Conservation (phyloP, 345 rosid genomes). For the Fremontodendron californicum region DNA sequence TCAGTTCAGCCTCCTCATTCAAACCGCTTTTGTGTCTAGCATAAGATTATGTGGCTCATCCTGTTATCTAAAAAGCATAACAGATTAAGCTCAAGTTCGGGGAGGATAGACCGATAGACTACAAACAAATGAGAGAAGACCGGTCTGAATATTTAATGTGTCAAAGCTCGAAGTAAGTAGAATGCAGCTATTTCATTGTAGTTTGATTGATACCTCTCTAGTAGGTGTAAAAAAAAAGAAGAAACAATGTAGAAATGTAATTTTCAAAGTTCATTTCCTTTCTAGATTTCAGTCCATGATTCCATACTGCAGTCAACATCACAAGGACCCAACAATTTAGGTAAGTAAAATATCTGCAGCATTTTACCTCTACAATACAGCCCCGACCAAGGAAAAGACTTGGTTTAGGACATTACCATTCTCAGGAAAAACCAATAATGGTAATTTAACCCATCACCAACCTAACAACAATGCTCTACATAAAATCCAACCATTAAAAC, state of each 20-base stretch:
- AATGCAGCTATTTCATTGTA: neutral
- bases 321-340: slow-evolving; percentile 18
- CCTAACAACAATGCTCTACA: slow-evolving; percentile 20
- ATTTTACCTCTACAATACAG: slow-evolving; percentile 15
- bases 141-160: neutral
- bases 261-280: slow-evolving; percentile 3
- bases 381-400: neutral
- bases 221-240: neutral
- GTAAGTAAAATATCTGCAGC: slow-evolving; percentile 11
- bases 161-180: neutral
- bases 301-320: slow-evolving; percentile 18
- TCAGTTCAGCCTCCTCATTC: neutral
- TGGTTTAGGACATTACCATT: slow-evolving; percentile 3
- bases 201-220: neutral
- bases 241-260: neutral
- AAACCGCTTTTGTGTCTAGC: neutral
- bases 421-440: slow-evolving; percentile 23
- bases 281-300: slow-evolving; percentile 3
- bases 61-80: neutral
- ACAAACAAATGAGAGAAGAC: neutral
- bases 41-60: neutral
- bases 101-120: neutral
- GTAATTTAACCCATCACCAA: slow-evolving; percentile 28
- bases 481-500: slow-evolving; percentile 22
- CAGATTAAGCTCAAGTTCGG: neutral